phyloP scores from a whole-genome alignment of 2,329 filamentous ascomycete genomes.

The Elsinoe ampelina region DNA sequence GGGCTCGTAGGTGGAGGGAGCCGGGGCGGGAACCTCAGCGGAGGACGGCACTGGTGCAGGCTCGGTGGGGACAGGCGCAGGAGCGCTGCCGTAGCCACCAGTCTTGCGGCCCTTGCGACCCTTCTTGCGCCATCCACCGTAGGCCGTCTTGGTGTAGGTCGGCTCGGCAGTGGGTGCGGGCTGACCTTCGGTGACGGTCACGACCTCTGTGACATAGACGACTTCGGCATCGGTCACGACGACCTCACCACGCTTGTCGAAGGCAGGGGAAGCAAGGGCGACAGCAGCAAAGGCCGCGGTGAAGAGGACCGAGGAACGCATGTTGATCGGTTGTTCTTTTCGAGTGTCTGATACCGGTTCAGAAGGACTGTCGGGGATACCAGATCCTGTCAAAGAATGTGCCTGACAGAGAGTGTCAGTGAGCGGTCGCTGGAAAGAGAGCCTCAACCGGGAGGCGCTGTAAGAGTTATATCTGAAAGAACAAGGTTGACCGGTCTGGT shows the following conservation, averaged over 20 bases:
- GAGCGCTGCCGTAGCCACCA: conserved; percentile 9
- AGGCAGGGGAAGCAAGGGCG: conserved; percentile 27
- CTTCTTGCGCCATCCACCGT: background rate
- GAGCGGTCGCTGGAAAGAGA: conserved; percentile 16
- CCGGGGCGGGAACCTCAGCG: background rate
- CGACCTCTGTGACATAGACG: conserved; percentile 26
- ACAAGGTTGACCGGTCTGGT: conserved; percentile 6
- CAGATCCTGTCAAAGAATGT: conserved; percentile 18
- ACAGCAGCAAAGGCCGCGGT: conserved; percentile 29
- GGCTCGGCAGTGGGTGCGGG: conserved; percentile 16
- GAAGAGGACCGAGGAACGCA: conserved; percentile 29
- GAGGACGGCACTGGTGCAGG: conserved; percentile 1
- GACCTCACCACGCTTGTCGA: conserved; percentile 22
- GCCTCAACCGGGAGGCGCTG: conserved; percentile 6
- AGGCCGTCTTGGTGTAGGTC: conserved; percentile 16
- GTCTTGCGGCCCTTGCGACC: conserved; percentile 18
- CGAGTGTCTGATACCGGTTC: conserved; percentile 17
- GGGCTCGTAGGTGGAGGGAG: conserved; percentile 7
- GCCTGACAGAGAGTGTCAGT: conserved; percentile 15
- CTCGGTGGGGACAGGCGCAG: conserved; percentile 2
- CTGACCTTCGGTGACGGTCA: conserved; percentile 27
- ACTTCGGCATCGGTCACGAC: conserved; percentile 23
- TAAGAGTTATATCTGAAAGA: conserved; percentile 13
- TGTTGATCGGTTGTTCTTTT: conserved; percentile 21
- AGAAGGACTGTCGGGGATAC: conserved; percentile 17